These are phyloP conservation scores for Euryodendron excelsum DNA, from an alignment of 148 eudicot genomes.

Conservation along the genomic window DNA sequence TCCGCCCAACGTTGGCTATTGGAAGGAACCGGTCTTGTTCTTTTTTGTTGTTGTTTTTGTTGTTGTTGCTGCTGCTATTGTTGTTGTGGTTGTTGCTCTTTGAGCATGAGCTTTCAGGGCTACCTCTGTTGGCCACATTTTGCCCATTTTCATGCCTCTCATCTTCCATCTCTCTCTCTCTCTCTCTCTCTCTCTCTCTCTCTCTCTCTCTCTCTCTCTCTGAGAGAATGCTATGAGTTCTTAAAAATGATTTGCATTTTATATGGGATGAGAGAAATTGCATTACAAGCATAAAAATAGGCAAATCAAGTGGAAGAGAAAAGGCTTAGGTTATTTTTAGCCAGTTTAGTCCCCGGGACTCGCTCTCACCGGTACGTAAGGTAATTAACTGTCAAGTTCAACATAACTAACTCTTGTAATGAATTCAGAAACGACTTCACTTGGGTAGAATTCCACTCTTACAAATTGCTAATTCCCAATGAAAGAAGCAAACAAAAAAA, in stretches of 20 bases:
- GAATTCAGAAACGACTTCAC: not conserved
- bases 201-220: conserved; percentile 8
- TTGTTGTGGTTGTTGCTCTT: conserved; percentile 20
- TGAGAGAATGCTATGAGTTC: conserved; percentile 11
- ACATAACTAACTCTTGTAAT: conserved; percentile 12
- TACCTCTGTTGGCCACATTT: conserved; percentile 23
- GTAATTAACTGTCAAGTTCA: not conserved
- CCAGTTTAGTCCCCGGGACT: conserved; percentile 38
- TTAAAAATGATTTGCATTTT: not conserved
- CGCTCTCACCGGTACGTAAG: conserved; percentile 33
- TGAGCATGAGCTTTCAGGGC: conserved; percentile 43
- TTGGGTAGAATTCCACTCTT: not conserved
- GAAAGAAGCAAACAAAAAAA: not conserved
- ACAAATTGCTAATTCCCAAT: not conserved
- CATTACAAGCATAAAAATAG: conserved; percentile 43
- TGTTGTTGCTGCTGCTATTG: conserved; percentile 20
- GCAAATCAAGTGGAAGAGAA: conserved; percentile 37
- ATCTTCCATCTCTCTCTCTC: conserved; percentile 34
- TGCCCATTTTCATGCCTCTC: conserved; percentile 38
- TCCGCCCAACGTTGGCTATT: conserved; percentile 71
- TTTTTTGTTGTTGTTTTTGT: conserved; percentile 20
- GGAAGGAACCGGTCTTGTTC: conserved; percentile 74
- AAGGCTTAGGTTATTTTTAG: conserved; percentile 23
- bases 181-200: conserved; percentile 9
- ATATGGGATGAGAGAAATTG: conserved; percentile 29